Conservation (phyloP, 352 stramenopile genomes). For the Globisporangium paroecandrum region DNA sequence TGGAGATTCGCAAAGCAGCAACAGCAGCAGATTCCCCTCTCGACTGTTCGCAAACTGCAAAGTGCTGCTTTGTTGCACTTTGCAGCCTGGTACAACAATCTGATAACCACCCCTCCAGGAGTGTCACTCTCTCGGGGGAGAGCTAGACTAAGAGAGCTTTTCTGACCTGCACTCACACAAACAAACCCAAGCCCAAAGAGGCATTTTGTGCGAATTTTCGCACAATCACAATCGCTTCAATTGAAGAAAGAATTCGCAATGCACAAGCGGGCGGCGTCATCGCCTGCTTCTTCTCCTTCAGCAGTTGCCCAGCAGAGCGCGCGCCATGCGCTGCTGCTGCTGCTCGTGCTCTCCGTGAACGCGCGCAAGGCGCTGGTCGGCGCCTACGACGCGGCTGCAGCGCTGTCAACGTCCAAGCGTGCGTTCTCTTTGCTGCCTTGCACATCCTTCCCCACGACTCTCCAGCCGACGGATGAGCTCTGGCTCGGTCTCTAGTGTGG, state of each 20-base stretch:
- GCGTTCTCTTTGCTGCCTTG: background rate
- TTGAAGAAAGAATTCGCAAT: background rate
- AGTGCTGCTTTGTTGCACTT: background rate
- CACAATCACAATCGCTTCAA: background rate
- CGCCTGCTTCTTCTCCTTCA: background rate
- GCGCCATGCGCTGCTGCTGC: conserved; percentile 26
- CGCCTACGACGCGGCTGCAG: conserved; percentile 19
- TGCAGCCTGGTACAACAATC: too few species aligned
- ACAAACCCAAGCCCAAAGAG: background rate
- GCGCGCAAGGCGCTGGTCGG: conserved; percentile 23
- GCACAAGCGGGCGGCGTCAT: background rate
- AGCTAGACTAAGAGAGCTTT: background rate
- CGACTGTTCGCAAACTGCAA: background rate
- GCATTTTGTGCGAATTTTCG: background rate
- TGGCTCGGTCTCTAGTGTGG: background rate
- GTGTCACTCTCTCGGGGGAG: background rate
- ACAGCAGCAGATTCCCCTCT: background rate
- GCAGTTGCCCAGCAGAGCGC: background rate
- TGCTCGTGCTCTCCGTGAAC: conserved; percentile 28
- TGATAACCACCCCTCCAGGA: background rate
- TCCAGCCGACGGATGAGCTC: background rate
- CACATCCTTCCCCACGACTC: too few species aligned
- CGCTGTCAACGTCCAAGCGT: conserved; percentile 14
- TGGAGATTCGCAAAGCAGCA: background rate
- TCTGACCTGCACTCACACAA: conserved; percentile 7